A percentile compares a stretch with the other conserved stretches of the same genome.
Conservation (phyloP, 495 filamentous ascomycete genomes). For the Aspergillus conjunctus region DNA sequence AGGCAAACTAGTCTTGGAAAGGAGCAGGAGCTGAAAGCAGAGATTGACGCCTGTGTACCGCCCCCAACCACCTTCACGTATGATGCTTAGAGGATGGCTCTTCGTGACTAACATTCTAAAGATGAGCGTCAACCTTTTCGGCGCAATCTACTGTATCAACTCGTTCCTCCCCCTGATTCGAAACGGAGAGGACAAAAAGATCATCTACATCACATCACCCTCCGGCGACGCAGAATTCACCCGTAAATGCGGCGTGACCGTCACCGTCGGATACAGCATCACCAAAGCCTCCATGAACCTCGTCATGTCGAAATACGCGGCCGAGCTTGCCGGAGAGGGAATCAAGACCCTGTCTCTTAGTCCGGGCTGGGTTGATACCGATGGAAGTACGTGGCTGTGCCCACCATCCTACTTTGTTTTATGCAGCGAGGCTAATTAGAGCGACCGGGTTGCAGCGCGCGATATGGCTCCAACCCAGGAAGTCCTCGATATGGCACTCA, state of each 20-base stretch:
- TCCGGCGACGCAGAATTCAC: not conserved
- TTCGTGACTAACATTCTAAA: not conserved
- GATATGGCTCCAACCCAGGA: not conserved
- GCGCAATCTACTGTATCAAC: not conserved
- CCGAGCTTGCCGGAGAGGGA: not conserved
- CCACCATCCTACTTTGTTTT: too few species aligned
- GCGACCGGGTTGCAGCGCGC: not conserved
- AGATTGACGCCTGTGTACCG: not conserved
- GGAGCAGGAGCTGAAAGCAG: not conserved
- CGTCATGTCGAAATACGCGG: not conserved
- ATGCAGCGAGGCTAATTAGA: not conserved
- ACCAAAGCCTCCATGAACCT: not conserved
- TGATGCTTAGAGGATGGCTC: too few species aligned
- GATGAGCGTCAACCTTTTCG: not conserved
- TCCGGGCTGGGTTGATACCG: not conserved
- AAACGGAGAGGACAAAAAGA: not conserved
- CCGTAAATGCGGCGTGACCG: not conserved
- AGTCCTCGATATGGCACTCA: not conserved
- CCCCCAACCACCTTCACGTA: not conserved
- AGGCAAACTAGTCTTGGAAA: not conserved
- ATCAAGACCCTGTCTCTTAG: not conserved
- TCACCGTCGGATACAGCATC: not conserved
- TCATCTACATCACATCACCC: not conserved
- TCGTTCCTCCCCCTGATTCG: not conserved
- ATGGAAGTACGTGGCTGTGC: not conserved